phyloP scores from a whole-genome alignment of 2,329 filamentous ascomycete genomes.

The Sclerotinia minor region DNA sequence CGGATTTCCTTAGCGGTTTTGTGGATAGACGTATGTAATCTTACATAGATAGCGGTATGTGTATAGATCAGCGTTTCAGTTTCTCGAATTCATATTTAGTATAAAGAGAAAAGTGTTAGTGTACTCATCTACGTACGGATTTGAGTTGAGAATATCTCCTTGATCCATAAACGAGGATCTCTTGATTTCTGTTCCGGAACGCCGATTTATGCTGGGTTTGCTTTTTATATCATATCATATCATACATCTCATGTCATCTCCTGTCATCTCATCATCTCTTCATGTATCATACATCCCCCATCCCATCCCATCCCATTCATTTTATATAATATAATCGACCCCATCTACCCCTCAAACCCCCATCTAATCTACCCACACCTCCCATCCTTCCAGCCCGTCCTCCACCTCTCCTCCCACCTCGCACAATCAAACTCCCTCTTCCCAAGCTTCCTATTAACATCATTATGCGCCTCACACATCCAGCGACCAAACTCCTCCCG shows the following conservation, averaged over 20 bases:
- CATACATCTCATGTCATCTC: background rate
- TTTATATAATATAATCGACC: background rate
- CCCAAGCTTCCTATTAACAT: slow-evolving; percentile 84
- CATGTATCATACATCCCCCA: background rate
- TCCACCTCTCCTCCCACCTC: slow-evolving; percentile 91
- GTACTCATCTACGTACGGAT: background rate
- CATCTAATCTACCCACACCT: slow-evolving; percentile 54
- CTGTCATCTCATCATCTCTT: too few species aligned
- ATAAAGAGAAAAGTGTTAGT: background rate
- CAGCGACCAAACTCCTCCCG: slow-evolving; percentile 74
- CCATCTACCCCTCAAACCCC: too few species aligned
- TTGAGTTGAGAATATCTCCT: slow-evolving; percentile 1
- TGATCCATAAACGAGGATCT: background rate
- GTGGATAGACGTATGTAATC: background rate
- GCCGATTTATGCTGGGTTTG: slow-evolving; percentile 2
- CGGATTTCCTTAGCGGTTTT: background rate
- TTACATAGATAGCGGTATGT: background rate
- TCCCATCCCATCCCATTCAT: background rate
- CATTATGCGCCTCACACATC: slow-evolving; percentile 86
- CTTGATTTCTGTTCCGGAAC: background rate
- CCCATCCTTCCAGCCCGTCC: slow-evolving; percentile 79
- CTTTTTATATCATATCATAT: background rate
- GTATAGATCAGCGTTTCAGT: background rate
- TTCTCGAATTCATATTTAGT: background rate
- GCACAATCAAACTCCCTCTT: slow-evolving; percentile 89